A percentile compares a stretch with the other conserved stretches of the same genome.
These are phyloP conservation scores for Ceratocystis cubensis DNA, from an alignment of 2,329 filamentous ascomycete species.

Conservation along the genomic window DNA sequence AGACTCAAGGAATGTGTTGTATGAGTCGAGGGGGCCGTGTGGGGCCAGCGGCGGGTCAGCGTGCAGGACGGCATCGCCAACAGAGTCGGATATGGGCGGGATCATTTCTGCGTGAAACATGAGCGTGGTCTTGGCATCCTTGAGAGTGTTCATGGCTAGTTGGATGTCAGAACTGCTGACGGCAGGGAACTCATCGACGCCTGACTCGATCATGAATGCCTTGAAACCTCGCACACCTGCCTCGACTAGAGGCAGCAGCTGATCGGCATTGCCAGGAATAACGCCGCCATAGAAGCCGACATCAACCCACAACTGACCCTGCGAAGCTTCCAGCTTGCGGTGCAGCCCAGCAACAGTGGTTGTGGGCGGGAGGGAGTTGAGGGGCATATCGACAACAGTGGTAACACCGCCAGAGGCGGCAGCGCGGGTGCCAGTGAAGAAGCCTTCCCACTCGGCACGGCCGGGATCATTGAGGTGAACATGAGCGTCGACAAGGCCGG, in stretches of 20 bases:
- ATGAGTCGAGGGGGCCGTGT: slow-evolving; percentile 59
- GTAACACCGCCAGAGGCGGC: slow-evolving; percentile 94
- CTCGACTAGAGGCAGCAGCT: slow-evolving; percentile 68
- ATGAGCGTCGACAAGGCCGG: slow-evolving; percentile 89
- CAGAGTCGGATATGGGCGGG: slow-evolving; percentile 68
- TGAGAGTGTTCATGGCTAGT: slow-evolving; percentile 67
- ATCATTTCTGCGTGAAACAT: slow-evolving; percentile 99
- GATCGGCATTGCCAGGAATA: slow-evolving; percentile 72
- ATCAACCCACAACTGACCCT: slow-evolving; percentile 91
- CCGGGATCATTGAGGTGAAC: slow-evolving; percentile 97
- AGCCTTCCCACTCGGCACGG: slow-evolving; percentile 95
- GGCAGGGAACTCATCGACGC: slow-evolving; percentile 91
- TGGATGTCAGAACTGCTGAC: slow-evolving; percentile 69
- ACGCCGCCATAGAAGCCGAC: slow-evolving; percentile 97
- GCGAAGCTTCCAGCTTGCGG: slow-evolving; percentile 73
- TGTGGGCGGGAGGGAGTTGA: slow-evolving; percentile 93
- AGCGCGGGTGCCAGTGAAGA: slow-evolving; percentile 85
- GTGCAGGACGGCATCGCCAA: slow-evolving; percentile 61
- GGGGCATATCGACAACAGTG: slow-evolving; percentile 92
- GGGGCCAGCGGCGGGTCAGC: slow-evolving; percentile 59
- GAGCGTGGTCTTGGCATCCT: slow-evolving; percentile 70
- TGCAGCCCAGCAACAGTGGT: slow-evolving; percentile 72
- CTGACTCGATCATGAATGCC: slow-evolving; percentile 92
- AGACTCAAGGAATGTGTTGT: slow-evolving; percentile 83
- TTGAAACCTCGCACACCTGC: slow-evolving; percentile 92